These are phyloP conservation scores for Ophiostoma fasciatum DNA, from an alignment of 2,329 filamentous ascomycete species.

Conservation along the genomic window DNA sequence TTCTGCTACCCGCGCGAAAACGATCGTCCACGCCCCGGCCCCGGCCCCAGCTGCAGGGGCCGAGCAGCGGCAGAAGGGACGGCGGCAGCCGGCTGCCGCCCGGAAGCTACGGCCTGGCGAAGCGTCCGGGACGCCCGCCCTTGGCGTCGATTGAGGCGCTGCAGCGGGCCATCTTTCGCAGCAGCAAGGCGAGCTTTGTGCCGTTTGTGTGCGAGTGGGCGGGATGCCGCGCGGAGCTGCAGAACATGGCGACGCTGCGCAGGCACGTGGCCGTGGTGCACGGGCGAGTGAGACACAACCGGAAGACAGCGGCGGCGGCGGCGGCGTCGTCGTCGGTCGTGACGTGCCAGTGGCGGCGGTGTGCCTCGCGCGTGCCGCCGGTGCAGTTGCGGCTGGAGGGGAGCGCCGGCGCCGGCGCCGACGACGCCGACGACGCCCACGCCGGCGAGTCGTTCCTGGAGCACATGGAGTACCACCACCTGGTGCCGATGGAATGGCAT, in stretches of 20 bases:
- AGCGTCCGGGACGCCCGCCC: conserved; percentile 28
- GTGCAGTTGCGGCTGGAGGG: conserved; percentile 7
- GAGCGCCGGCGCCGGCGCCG: background rate
- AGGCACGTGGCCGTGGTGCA: conserved; percentile 39
- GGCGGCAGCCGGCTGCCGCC: background rate
- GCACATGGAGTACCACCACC: conserved; percentile 40
- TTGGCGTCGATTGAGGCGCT: conserved; percentile 16
- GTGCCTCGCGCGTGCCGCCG: conserved; percentile 15
- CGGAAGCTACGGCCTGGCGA: conserved; percentile 11
- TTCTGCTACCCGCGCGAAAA: too few relatives aligned
- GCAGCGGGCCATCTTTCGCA: conserved; percentile 26
- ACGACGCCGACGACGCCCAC: background rate
- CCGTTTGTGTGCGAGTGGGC: conserved; percentile 46
- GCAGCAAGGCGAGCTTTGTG: conserved; percentile 28
- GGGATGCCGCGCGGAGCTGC: conserved; percentile 42
- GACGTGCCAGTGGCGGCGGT: conserved; percentile 27
- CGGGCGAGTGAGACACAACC: too few relatives aligned
- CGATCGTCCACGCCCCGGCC: background rate
- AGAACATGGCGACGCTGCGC: conserved; percentile 45
- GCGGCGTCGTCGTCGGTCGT: background rate
- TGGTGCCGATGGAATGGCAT: conserved; percentile 40
- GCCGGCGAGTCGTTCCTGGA: conserved; percentile 22
- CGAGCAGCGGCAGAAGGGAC: background rate
- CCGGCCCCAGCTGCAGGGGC: conserved; percentile 6
- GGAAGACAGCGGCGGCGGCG: too few relatives aligned